A percentile compares a stretch with the other conserved stretches of the same genome.
Conservation (phyloP, 108 stramenopile genomes). For the Fragilariopsis cylindrus region DNA sequence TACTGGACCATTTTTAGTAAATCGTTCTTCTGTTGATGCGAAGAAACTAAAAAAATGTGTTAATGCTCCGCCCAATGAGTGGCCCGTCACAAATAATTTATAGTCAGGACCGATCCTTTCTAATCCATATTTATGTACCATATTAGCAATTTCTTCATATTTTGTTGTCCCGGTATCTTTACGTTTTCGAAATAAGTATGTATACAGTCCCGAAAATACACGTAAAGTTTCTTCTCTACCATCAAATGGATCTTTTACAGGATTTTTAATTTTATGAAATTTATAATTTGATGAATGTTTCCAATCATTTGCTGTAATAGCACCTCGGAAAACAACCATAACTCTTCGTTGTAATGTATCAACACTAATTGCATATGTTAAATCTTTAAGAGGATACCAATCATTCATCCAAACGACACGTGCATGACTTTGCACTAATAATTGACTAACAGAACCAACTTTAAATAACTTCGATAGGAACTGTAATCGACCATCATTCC, state of each 20-base stretch:
- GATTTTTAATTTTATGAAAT: conserved; percentile 50
- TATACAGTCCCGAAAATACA: conserved; percentile 59
- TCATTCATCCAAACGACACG: conserved; percentile 73
- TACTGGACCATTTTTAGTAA: conserved; percentile 64
- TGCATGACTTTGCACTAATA: conserved; percentile 59
- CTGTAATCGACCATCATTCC: conserved; percentile 43
- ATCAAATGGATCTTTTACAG: conserved; percentile 57
- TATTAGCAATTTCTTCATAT: conserved; percentile 71
- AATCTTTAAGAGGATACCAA: conserved; percentile 68
- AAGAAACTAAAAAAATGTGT: conserved; percentile 58
- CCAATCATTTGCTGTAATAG: conserved; percentile 71
- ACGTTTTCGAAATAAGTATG: conserved; percentile 56
- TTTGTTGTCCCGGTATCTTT: conserved; percentile 67
- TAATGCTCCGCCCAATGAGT: conserved; percentile 66
- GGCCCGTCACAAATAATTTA: conserved; percentile 55
- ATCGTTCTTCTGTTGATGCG: conserved; percentile 66
- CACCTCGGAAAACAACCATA: conserved; percentile 67
- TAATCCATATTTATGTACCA: conserved; percentile 54
- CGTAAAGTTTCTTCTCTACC: conserved; percentile 36
- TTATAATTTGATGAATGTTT: conserved; percentile 42
- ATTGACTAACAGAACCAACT: conserved; percentile 47
- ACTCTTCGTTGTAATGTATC: conserved; percentile 60
- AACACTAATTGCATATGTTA: conserved; percentile 59
- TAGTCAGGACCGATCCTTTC: conserved; percentile 58
- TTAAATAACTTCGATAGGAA: conserved; percentile 66